phyloP scores from a whole-genome alignment of 768 basidiomycete genomes.

The Kwoniella bestiolae region DNA sequence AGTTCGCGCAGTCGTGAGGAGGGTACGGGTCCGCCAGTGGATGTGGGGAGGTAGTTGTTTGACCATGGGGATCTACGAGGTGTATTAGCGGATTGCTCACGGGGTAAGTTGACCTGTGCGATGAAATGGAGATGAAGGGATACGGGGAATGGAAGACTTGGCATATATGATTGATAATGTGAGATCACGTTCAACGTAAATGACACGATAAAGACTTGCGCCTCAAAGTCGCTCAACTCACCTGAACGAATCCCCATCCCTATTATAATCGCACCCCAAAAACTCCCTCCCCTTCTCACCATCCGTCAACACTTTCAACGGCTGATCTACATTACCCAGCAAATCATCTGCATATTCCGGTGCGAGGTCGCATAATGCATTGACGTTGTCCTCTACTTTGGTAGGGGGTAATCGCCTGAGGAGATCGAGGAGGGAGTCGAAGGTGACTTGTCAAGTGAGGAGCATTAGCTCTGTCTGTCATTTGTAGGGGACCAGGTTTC shows the following conservation, averaged over 20 bases:
- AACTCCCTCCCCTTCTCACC: constrained; percentile 76
- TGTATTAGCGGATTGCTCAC: not conserved
- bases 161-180: too few species aligned
- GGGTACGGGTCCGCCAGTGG: constrained; percentile 87
- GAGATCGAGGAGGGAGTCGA: constrained; percentile 90
- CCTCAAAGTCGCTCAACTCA: constrained; percentile 56
- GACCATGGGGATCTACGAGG: constrained; percentile 90
- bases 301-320: constrained; percentile 80
- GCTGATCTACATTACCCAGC: constrained; percentile 91
- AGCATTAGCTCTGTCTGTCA: too few species aligned
- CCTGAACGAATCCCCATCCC: constrained; percentile 90
- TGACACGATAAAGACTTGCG: too few species aligned
- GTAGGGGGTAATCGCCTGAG: constrained; percentile 95
- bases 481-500: not conserved
- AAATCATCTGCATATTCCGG: constrained; percentile 96
- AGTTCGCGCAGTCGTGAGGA: constrained; percentile 82
- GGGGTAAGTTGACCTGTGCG: not conserved
- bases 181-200: too few species aligned
- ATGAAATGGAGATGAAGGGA: too few species aligned
- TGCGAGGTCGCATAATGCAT: constrained; percentile 75
- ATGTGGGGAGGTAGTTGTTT: constrained; percentile 88
- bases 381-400: constrained; percentile 82
- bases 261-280: constrained; percentile 90
- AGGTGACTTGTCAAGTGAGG: too few species aligned
- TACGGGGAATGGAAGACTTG: too few species aligned